phyloP scores from a whole-genome alignment of 2,329 filamentous ascomycete species.

The Exophiala sideris region DNA sequence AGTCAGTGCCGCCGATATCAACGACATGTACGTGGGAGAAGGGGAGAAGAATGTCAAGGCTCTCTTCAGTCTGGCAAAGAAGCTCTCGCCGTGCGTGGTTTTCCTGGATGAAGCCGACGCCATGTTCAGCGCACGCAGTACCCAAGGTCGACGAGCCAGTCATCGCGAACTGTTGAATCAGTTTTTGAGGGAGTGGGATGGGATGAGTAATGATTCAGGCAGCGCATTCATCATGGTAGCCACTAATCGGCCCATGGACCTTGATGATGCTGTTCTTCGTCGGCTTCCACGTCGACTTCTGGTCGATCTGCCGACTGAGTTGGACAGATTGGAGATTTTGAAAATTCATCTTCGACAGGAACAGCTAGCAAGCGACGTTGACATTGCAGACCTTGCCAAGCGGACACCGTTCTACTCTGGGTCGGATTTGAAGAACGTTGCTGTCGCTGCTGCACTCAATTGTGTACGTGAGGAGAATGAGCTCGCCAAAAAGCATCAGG shows the following conservation, averaged over 20 bases:
- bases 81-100: conserved; percentile 85
- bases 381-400: conserved; percentile 42
- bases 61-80: conserved; percentile 86
- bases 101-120: conserved; percentile 98
- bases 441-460: conserved; percentile 48
- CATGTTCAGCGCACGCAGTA: conserved; percentile 74
- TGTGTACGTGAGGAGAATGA: conserved; percentile 49
- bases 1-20: conserved; percentile 84
- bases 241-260: conserved; percentile 90
- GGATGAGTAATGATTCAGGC: conserved; percentile 68
- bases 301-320: conserved; percentile 47
- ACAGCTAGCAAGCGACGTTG: conserved; percentile 39
- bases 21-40: conserved; percentile 95
- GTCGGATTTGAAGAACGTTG: conserved; percentile 52
- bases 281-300: conserved; percentile 49
- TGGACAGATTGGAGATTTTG: conserved; percentile 47
- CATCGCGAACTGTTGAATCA: conserved; percentile 94
- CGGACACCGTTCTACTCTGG: conserved; percentile 51
- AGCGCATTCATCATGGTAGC: conserved; percentile 94
- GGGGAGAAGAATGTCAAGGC: conserved; percentile 94
- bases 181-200: conserved; percentile 95
- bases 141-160: conserved; percentile 60
- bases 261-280: conserved; percentile 62
- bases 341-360: conserved; percentile 50
- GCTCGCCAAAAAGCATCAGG: conserved; percentile 23